These are phyloP conservation scores for Venturia asperata DNA, from an alignment of 2,329 filamentous ascomycete species.

Conservation along the genomic window DNA sequence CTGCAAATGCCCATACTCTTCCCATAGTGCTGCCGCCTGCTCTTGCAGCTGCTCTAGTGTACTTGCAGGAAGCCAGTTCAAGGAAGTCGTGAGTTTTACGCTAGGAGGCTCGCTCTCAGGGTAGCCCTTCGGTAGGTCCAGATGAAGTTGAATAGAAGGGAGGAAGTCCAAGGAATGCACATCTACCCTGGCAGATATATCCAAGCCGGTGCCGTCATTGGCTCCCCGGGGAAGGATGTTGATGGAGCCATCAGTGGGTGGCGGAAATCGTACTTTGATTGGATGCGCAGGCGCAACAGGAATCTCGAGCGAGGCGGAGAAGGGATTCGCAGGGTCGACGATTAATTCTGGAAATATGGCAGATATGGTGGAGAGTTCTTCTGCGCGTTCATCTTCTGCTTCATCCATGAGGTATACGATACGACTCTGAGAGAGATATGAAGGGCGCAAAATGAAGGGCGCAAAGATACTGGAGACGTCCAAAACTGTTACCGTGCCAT, in stretches of 20 bases:
- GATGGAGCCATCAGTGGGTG: constrained; percentile 30
- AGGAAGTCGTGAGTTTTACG: constrained; percentile 43
- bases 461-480: not conserved
- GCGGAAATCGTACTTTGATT: constrained; percentile 38
- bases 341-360: constrained; percentile 57
- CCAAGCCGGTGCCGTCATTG: not conserved
- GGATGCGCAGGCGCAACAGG: constrained; percentile 49
- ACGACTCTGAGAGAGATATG: not conserved
- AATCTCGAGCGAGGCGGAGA: constrained; percentile 48
- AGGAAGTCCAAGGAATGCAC: constrained; percentile 42
- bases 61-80: constrained; percentile 46
- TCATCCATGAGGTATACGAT: not conserved
- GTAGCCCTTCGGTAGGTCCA: constrained; percentile 50
- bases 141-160: constrained; percentile 47
- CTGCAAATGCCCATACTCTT: constrained; percentile 51
- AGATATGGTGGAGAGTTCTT: constrained; percentile 52
- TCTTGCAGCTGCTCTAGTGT: constrained; percentile 40
- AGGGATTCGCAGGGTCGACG: constrained; percentile 40
- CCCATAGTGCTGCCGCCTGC: constrained; percentile 49
- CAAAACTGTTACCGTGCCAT: not conserved
- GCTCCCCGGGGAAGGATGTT: constrained; percentile 25
- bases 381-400: constrained; percentile 49
- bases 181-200: not conserved
- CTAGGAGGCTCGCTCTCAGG: constrained; percentile 46
- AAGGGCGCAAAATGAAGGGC: not conserved